phyloP scores from a whole-genome alignment of 345 rosid species.

The Firmiana major region DNA sequence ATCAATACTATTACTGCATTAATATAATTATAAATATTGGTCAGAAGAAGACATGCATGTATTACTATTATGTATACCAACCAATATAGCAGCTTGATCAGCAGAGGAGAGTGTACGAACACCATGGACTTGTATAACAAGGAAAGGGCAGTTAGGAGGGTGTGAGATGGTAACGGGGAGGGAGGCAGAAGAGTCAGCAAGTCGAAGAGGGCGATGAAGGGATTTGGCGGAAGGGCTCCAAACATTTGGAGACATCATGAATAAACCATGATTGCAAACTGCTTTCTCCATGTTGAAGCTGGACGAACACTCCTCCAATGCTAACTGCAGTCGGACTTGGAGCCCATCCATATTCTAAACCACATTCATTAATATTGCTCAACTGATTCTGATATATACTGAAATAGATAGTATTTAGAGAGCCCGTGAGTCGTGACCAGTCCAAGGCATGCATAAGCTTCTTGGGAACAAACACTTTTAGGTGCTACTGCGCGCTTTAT shows the following conservation, averaged over 20 bases:
- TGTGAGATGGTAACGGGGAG: constrained; percentile 36
- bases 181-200: constrained; percentile 16
- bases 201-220: constrained; percentile 33
- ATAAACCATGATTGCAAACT: constrained; percentile 53
- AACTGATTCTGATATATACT: too few species aligned
- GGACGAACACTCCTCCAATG: not conserved
- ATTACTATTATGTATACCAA: not conserved
- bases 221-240: constrained; percentile 38
- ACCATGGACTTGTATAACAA: constrained; percentile 19
- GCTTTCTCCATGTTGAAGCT: constrained; percentile 39
- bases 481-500: too few species aligned
- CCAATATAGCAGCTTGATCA: constrained; percentile 12
- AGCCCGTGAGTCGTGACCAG: too few species aligned
- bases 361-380: too few species aligned
- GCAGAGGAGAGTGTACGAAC: constrained; percentile 3
- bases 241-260: constrained; percentile 53
- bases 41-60: too few species aligned
- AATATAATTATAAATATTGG: too few species aligned
- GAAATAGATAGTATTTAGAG: too few species aligned
- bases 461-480: too few species aligned
- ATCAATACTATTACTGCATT: not conserved
- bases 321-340: not conserved
- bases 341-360: not conserved
- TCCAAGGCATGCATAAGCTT: too few species aligned
- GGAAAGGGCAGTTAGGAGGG: not conserved